Evolutionary conservation across 768 basidiomycete genomes (phyloP), one percentile per base, ranked within the genome.

Genomic region (Serendipita sp.): DNA sequence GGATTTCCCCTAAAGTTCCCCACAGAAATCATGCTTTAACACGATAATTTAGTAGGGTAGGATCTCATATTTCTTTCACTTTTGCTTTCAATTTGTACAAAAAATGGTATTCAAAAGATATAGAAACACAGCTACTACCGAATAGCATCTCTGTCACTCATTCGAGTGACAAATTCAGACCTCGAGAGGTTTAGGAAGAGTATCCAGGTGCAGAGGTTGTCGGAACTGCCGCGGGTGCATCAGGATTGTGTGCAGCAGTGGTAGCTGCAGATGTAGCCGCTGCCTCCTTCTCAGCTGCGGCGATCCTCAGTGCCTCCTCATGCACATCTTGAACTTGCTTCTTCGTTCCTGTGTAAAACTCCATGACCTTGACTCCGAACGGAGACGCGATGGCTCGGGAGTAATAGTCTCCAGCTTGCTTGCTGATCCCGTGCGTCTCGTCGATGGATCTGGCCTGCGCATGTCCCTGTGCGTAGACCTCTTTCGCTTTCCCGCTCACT

Each of bases 261-360:
- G 65, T 62, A 23, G 64, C 37, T 29, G 68, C 34, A n/a, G 62
- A 1, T 18, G 50, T 1, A 3, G 65, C 62, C 3, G 44, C 29
- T 6, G 43, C 29, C 10, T 72, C 64, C 70, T 87, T 85, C 68
- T 87, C 80, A 64, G 77, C 73, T 31, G 79, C 80, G 31, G 84
- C 83, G 69, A 97, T 90, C 34, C 94, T 83, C 66, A 79, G 77
- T 1, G 94, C 94, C 74, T 97, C 94, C 70, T 93, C 90, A 71
- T 96, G 93, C 55, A 97, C 93, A 71, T 97, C 93, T 18, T 80
- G 70, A 31, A 91, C 85, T 73, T 94, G 89, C 76, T 96, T 97
- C 18, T 85, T 79, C 5, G 91, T 94, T 48, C 75, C 75, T 13
- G 94, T 95, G 77, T 96, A 97, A 77, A 96, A 97, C 1, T 75